Conservation (phyloP, 768 basidiomycete species). For the Scleroderma citrinum region DNA sequence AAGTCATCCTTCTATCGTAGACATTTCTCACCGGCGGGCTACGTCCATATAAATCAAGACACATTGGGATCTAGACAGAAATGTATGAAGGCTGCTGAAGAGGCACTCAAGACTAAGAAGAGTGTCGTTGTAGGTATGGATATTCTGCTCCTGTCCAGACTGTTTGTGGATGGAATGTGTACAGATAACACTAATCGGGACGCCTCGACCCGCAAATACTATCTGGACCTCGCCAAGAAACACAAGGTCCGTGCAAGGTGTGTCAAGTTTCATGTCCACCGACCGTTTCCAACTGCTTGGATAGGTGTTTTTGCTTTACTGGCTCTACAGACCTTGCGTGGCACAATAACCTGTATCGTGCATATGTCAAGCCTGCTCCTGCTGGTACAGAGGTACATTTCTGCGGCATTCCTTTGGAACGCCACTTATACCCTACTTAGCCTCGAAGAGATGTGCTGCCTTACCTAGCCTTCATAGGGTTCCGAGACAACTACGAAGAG, state of each 20-base stretch:
- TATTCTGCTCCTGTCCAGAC: not conserved
- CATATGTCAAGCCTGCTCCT: constrained; percentile 51
- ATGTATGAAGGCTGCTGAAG: constrained; percentile 62
- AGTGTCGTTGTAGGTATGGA: constrained; percentile 73
- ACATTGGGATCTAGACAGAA: constrained; percentile 65
- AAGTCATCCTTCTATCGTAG: constrained; percentile 76
- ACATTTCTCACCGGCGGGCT: constrained; percentile 63
- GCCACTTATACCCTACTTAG: constrained; percentile 21
- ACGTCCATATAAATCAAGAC: constrained; percentile 87
- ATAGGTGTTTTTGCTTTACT: constrained; percentile 70
- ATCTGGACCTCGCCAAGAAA: constrained; percentile 61
- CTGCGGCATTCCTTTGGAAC: not conserved
- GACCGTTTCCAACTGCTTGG: not conserved
- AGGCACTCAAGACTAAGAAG: constrained; percentile 46
- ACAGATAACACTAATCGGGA: constrained; percentile 93
- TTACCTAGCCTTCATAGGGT: constrained; percentile 52
- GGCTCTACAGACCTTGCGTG: constrained; percentile 77
- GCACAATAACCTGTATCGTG: constrained; percentile 92
- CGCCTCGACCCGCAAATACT: constrained; percentile 56
- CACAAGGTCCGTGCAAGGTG: constrained; percentile 53
- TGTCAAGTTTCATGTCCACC: not conserved
- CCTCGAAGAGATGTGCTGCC: constrained; percentile 50
- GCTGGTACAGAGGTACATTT: constrained; percentile 9
- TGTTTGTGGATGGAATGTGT: not conserved
- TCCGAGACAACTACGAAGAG: constrained; percentile 57